Conservation (phyloP, 1,284 basidiomycete species). For the Heterobasidion parviporum region DNA sequence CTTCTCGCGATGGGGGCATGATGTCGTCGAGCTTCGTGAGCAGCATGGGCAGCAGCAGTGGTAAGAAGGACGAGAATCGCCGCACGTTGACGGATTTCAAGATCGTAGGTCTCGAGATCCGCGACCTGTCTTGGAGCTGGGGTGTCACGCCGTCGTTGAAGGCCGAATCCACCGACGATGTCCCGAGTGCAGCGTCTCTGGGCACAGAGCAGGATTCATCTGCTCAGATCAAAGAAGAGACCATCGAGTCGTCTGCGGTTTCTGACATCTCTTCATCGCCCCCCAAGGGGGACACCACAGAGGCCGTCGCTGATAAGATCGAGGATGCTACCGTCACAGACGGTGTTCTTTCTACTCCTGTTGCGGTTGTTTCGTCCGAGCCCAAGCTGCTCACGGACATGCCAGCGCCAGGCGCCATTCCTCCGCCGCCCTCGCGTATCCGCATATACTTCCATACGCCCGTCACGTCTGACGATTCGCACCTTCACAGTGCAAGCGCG, state of each 20-base stretch:
- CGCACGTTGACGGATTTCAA: conserved; percentile 94
- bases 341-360: background rate
- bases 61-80: conserved; percentile 75
- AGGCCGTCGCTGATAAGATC: conserved; percentile 26
- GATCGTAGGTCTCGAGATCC: conserved; percentile 82
- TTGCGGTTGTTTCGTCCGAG: conserved; percentile 2
- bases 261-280: background rate
- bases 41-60: conserved; percentile 26
- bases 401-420: conserved; percentile 15
- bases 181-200: background rate
- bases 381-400: conserved; percentile 5
- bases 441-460: conserved; percentile 85
- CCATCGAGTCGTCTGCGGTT: conserved; percentile 13
- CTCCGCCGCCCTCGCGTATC: conserved; percentile 64
- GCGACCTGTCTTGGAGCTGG: conserved; percentile 68
- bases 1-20: conserved; percentile 35
- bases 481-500: conserved; percentile 41
- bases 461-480: conserved; percentile 68
- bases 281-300: conserved; percentile 7
- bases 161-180: conserved; percentile 4
- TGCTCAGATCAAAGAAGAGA: conserved; percentile 25
- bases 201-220: background rate
- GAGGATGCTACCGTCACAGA: conserved; percentile 13
- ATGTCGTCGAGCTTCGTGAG: conserved; percentile 27
- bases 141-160: conserved; percentile 28